phyloP scores from a whole-genome alignment of 495 filamentous ascomycete genomes.

The Penicillium ucsense region DNA sequence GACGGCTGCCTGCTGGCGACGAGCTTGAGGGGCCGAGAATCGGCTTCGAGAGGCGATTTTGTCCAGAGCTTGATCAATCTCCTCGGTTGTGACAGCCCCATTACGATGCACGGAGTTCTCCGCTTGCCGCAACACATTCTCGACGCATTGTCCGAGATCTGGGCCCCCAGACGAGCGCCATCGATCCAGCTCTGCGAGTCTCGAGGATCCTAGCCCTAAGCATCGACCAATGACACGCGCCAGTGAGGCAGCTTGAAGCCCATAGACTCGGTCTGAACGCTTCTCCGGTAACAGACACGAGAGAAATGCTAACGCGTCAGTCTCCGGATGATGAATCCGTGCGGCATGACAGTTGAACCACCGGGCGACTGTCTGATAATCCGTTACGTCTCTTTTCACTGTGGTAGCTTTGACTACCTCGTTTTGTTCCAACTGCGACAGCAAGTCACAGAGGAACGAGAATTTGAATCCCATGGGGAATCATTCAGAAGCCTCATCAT shows the following conservation, averaged over 20 bases:
- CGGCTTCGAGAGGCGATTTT: conserved; percentile 53
- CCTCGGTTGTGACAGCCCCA: conserved; percentile 54
- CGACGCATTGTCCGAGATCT: conserved; percentile 63
- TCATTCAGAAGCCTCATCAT: background rate
- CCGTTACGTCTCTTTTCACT: conserved; percentile 19
- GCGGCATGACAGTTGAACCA: conserved; percentile 55
- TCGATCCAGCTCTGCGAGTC: conserved; percentile 49
- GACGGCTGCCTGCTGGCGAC: conserved; percentile 32
- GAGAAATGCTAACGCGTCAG: conserved; percentile 50
- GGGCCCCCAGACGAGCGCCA: conserved; percentile 48
- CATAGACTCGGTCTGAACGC: conserved; percentile 66
- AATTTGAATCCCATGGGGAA: conserved; percentile 53
- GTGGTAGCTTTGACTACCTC: conserved; percentile 28
- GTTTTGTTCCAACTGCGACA: conserved; percentile 43
- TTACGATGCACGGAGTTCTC: conserved; percentile 36
- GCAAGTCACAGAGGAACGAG: conserved; percentile 48
- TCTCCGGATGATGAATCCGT: conserved; percentile 39
- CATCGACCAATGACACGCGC: conserved; percentile 54
- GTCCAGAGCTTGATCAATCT: conserved; percentile 59
- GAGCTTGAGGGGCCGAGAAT: conserved; percentile 59
- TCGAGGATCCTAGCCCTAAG: conserved; percentile 47
- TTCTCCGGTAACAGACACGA: conserved; percentile 67
- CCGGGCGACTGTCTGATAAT: conserved; percentile 29
- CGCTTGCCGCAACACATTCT: conserved; percentile 52
- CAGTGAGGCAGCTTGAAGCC: conserved; percentile 48